A percentile compares a stretch with the other conserved stretches of the same genome.
Evolutionary conservation across 2,329 filamentous ascomycete genomes (phyloP).

Genomic region (Alternaria gaisen): DNA sequence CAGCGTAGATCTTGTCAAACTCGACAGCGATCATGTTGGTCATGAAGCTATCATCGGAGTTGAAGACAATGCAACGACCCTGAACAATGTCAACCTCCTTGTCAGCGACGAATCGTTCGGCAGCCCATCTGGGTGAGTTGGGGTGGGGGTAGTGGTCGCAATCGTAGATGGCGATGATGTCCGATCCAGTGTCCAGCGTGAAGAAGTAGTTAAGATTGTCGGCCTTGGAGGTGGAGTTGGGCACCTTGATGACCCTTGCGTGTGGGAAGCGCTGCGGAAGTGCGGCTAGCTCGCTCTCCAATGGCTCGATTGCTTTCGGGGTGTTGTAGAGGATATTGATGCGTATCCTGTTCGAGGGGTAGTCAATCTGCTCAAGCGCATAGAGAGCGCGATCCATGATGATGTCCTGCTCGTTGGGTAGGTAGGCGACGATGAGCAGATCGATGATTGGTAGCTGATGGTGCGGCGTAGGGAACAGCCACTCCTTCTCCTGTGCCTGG

Average conservation of each 20-base stretch:
- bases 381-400: constrained; percentile 59
- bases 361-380: constrained; percentile 57
- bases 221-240: constrained; percentile 60
- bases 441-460: constrained; percentile 55
- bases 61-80: constrained; percentile 60
- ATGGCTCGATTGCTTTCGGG: constrained; percentile 56
- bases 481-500: constrained; percentile 51
- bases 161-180: constrained; percentile 60
- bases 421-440: constrained; percentile 60
- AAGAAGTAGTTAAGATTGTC: constrained; percentile 62
- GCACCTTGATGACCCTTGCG: constrained; percentile 58
- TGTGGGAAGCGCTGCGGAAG: constrained; percentile 52
- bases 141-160: constrained; percentile 62
- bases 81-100: constrained; percentile 59
- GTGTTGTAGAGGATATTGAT: constrained; percentile 62
- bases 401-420: constrained; percentile 62
- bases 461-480: constrained; percentile 55
- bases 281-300: constrained; percentile 55
- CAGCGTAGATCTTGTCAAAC: constrained; percentile 63
- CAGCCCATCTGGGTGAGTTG: constrained; percentile 59
- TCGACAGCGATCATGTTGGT: constrained; percentile 60
- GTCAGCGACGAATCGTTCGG: constrained; percentile 57
- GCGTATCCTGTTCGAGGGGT: constrained; percentile 57
- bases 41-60: constrained; percentile 55
- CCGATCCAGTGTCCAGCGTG: constrained; percentile 54